Base-by-base conservation (phyloP, 1,139 yeast species). In the Meyerozyma elateridarum region DNA sequence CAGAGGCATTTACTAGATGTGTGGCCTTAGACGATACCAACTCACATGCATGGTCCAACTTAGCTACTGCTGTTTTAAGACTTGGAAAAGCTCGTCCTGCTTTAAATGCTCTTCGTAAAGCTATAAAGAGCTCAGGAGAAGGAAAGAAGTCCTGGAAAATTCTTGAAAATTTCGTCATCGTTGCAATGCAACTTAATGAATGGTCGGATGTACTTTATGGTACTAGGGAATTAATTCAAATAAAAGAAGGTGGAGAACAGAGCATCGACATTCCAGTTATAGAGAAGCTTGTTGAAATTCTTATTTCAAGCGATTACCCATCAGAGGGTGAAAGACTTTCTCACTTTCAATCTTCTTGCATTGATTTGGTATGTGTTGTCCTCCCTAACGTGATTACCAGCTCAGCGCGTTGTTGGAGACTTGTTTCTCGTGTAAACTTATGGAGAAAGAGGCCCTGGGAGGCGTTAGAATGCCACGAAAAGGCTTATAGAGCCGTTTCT, bases 1-100 rank as follows among this genome's bases (percentile, higher is more conserved):
- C 96, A 0, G 95, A 87, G 51, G 96, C 96, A 0, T 89, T 93
- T 53, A 81, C 95, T 2, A 68, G 97, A 47, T 88, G 96, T 61
- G 91, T 88, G 17, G 69, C 95, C 0, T 56, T 91, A 33, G 96
- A 89, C 50, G 95, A 85, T 24, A 71, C 79, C 1, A 88, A 80
- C 49, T 72, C 93, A 0, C 79, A 79, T 51, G 79, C 95, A 1
- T 93, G 98, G 98, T 81, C 95, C n/a, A 93, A 91, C 52, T 68
- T 93, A 45, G 89, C 95, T 4, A 79, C 94, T 12, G 79, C 96
- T 0, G 68, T 85, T 35, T 61, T 88, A 28, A 73, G 76, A 40
- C 53, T 73, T 30, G 80, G 74, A 32, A 84, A 84, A 54, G 58
- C 73, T 17, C 71, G 74, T 38, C 94, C 87, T 41, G 95, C 96